A percentile compares a stretch with the other conserved stretches of the same genome.
Evolutionary conservation across 2,329 filamentous ascomycete genomes (phyloP).

Genomic region (Coniella lustricola): DNA sequence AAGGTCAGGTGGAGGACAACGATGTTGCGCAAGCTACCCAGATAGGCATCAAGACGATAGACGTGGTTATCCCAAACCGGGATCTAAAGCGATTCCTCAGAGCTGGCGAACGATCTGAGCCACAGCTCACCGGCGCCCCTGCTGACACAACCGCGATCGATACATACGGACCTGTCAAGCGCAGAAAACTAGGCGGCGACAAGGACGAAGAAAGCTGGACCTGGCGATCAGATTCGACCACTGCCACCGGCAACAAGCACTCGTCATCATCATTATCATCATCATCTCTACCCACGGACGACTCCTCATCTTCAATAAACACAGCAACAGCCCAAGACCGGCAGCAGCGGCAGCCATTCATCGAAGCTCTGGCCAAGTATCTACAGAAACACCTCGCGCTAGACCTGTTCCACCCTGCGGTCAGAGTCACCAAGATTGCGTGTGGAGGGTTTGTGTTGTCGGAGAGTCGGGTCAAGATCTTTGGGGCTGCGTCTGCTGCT

Average conservation of each 20-base stretch:
- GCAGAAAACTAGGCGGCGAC: constrained; percentile 39
- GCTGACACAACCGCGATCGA: background rate
- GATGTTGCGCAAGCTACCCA: constrained; percentile 9
- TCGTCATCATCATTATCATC: too few species aligned
- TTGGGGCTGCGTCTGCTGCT: constrained; percentile 15
- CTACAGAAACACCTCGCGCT: constrained; percentile 46
- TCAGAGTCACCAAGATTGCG: constrained; percentile 44
- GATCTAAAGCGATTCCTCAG: constrained; percentile 41
- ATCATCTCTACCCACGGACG: too few species aligned
- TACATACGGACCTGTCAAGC: constrained; percentile 23
- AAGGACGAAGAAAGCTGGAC: constrained; percentile 46
- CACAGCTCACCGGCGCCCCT: background rate
- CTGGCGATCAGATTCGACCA: constrained; percentile 31
- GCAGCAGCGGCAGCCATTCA: constrained; percentile 36
- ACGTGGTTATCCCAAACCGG: constrained; percentile 42
- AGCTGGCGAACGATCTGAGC: constrained; percentile 28
- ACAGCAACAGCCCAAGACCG: background rate
- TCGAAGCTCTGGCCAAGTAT: constrained; percentile 42
- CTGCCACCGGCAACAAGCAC: too few species aligned
- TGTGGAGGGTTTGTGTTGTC: constrained; percentile 50
- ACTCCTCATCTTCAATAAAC: too few species aligned
- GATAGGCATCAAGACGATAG: constrained; percentile 37
- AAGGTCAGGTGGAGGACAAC: constrained; percentile 6
- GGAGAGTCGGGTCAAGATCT: constrained; percentile 45
- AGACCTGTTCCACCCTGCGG: constrained; percentile 49